Conservation (phyloP, 179 eudicot species). For the Nepenthes alata region DNA sequence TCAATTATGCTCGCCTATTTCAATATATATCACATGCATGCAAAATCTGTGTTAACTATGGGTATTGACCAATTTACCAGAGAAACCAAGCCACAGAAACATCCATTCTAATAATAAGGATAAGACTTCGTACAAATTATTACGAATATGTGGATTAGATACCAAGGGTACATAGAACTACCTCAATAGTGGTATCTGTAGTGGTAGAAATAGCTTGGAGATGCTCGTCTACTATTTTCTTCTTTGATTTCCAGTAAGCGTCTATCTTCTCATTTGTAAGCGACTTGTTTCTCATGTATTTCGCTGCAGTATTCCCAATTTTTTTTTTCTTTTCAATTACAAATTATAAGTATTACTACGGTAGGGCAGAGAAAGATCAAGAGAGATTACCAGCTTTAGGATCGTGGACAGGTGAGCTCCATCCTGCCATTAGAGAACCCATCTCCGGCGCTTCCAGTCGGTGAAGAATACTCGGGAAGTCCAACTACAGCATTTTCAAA, state of each 20-base stretch:
- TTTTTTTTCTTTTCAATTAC: not conserved
- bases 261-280: constrained; percentile 56
- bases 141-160: no score
- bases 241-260: constrained; percentile 57
- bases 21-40: constrained; percentile 2
- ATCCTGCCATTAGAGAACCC: constrained; percentile 89
- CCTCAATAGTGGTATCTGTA: not conserved
- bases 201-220: constrained; percentile 25
- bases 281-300: constrained; percentile 48
- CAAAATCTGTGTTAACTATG: no score
- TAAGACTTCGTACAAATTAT: no score
- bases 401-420: constrained; percentile 54
- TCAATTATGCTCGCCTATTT: not conserved
- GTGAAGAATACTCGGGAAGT: no score
- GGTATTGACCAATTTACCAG: not conserved
- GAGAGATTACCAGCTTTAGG: constrained; percentile 29
- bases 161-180: not conserved
- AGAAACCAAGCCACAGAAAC: no score
- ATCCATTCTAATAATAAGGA: no score
- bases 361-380: not conserved
- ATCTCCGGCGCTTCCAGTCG: constrained; percentile 11
- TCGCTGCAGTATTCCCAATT: constrained; percentile 20
- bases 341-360: not conserved
- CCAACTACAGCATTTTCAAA: no score
- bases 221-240: constrained; percentile 45